Conservation (phyloP, 495 filamentous ascomycete species). For the Cercophora samala region DNA sequence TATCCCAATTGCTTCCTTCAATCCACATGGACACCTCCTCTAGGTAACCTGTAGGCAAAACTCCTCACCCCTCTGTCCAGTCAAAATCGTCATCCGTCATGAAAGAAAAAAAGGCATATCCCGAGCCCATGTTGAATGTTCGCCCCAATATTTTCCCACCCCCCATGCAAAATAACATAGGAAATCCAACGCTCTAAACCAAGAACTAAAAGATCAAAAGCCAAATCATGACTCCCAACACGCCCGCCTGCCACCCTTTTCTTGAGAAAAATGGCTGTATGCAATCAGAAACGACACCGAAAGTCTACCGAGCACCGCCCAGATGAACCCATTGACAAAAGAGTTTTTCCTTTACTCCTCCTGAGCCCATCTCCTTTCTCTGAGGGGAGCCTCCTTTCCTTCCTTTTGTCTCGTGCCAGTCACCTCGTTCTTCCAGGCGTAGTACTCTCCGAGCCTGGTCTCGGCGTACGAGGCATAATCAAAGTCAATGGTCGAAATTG, state of each 20-base stretch:
- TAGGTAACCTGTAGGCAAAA: background rate
- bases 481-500: slow-evolving; percentile 94
- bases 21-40: background rate
- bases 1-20: background rate
- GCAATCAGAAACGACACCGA: background rate
- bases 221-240: background rate
- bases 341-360: slow-evolving; percentile 33
- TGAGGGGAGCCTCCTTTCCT: slow-evolving; percentile 61
- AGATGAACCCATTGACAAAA: background rate
- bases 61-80: slow-evolving; percentile 8
- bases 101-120: slow-evolving; percentile 8
- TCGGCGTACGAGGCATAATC: slow-evolving; percentile 94
- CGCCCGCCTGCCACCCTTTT: background rate
- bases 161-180: slow-evolving; percentile 18
- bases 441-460: slow-evolving; percentile 84
- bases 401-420: slow-evolving; percentile 56
- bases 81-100: slow-evolving; percentile 2
- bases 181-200: background rate
- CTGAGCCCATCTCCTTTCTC: slow-evolving; percentile 83
- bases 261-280: background rate
- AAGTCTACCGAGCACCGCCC: background rate
- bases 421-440: slow-evolving; percentile 79
- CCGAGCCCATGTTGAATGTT: slow-evolving; percentile 33
- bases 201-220: background rate
- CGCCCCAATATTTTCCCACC: slow-evolving; percentile 12